phyloP scores from a whole-genome alignment of 495 filamentous ascomycete species.

The Pyronema omphalodes region DNA sequence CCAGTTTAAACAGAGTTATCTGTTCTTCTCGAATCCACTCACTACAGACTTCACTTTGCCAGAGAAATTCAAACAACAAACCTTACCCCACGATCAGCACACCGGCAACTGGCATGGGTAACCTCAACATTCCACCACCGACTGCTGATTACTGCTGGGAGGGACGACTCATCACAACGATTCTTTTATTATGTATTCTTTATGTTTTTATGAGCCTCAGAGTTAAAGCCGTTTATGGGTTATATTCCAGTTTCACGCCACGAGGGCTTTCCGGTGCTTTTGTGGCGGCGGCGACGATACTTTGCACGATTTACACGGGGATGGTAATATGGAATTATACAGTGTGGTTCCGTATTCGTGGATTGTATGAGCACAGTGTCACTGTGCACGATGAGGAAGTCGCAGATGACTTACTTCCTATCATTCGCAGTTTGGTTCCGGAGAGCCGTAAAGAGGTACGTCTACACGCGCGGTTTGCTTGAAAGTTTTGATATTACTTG shows the following conservation, averaged over 20 bases:
- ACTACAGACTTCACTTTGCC: background rate
- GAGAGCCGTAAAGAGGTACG: background rate
- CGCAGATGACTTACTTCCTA: background rate
- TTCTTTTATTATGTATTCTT: background rate
- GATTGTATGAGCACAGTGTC: background rate
- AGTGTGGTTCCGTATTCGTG: slow-evolving; percentile 2
- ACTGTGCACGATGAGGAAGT: background rate
- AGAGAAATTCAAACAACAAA: background rate
- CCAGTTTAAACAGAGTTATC: background rate
- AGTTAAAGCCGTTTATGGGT: slow-evolving; percentile 1
- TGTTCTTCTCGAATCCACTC: background rate
- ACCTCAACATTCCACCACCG: background rate
- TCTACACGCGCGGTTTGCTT: too few species aligned
- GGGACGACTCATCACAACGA: background rate
- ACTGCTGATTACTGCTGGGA: slow-evolving; percentile 6
- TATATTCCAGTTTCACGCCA: background rate
- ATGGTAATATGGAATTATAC: slow-evolving; percentile 6
- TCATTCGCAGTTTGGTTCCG: background rate
- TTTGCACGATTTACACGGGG: slow-evolving; percentile 3
- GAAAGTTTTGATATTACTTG: too few species aligned
- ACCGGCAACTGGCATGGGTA: background rate
- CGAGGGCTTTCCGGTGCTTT: background rate
- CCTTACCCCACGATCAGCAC: background rate
- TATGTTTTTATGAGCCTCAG: slow-evolving; percentile 2
- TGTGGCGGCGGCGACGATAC: background rate